Base-by-base conservation (phyloP, 345 rosid genomes). In the Corchorus olitorius region DNA sequence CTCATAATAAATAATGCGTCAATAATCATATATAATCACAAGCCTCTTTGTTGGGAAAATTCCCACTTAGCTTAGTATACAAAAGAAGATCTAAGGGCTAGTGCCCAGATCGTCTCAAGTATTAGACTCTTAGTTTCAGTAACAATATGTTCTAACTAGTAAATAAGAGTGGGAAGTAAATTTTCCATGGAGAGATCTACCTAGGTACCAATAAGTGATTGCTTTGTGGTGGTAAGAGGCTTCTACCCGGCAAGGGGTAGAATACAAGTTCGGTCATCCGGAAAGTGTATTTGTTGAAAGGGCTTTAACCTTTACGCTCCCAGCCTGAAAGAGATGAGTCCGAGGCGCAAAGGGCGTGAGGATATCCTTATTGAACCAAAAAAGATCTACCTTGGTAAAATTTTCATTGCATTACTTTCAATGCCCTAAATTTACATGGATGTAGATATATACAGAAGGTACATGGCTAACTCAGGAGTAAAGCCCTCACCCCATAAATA, bases 391-490 rank as follows among this genome's bases (percentile, higher is more conserved):
- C 16, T 4, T 15, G 11, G 16, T 58, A 22, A 22, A 56, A 35
- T 10, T 22, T 59, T 37, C 37, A 59, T 14, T 59, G 2, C 65
- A 27, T 60, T 20, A 13, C 41, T 27, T 61, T 13, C 4, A 13
- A 33, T 33, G 62, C 62, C 62, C 13, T 33, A 33, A 22, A 64
- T 63, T 20, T 15, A 27, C 50, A 70, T 6, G 6, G 43, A 39
- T 50, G 43, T 27, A 69, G 73, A 27, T 27, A 50, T 45, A 27
- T 27, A 27, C n/a, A 70, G 73, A 70, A 70, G 39, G 45, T 50
- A 52, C 43, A 70, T 33, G 2, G 27, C 27, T 6, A 72, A 56
- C 33, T n/a, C 49, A 54, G 35, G 34, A 49, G 62, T 12, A 22
- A 39, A 77, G 11, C 9, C 14, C 46, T 11, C 15, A 39, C 41